Evolutionary conservation across 768 basidiomycete genomes (phyloP).

Genomic region (Xerocomellus intermedius): DNA sequence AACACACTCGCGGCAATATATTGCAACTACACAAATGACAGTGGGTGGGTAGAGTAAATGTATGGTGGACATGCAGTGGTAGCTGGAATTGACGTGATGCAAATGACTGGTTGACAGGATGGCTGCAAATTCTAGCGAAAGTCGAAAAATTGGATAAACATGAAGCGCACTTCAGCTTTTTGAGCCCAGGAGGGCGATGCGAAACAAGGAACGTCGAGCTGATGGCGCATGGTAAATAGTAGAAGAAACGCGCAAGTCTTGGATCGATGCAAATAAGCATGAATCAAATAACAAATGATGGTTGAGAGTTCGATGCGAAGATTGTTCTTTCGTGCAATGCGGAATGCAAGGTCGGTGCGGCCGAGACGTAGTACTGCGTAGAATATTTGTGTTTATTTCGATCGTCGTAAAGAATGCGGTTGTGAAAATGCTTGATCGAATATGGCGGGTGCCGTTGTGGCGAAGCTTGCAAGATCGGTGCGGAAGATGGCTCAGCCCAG

Average conservation of each 20-base stretch:
- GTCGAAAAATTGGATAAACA: conserved; percentile 21
- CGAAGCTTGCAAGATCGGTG: conserved; percentile 32
- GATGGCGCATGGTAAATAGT: conserved; percentile 30
- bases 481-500: conserved; percentile 26
- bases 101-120: conserved; percentile 22
- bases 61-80: conserved; percentile 22
- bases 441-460: conserved; percentile 15
- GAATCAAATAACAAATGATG: conserved; percentile 31
- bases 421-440: conserved; percentile 25
- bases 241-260: conserved; percentile 26
- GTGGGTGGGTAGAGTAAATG: conserved; percentile 27
- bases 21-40: conserved; percentile 31
- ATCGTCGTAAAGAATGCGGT: conserved; percentile 24
- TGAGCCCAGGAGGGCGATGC: conserved; percentile 19
- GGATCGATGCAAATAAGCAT: conserved; percentile 36
- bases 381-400: conserved; percentile 26
- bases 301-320: conserved; percentile 34
- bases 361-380: conserved; percentile 15
- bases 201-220: conserved; percentile 23
- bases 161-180: conserved; percentile 31
- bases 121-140: conserved; percentile 28
- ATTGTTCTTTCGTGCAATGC: conserved; percentile 30
- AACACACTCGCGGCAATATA: conserved; percentile 27
- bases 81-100: conserved; percentile 26
- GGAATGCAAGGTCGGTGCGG: conserved; percentile 21